Evolutionary conservation across 169 alveolate species (phyloP).

Genomic region (Cystoisospora suis): DNA sequence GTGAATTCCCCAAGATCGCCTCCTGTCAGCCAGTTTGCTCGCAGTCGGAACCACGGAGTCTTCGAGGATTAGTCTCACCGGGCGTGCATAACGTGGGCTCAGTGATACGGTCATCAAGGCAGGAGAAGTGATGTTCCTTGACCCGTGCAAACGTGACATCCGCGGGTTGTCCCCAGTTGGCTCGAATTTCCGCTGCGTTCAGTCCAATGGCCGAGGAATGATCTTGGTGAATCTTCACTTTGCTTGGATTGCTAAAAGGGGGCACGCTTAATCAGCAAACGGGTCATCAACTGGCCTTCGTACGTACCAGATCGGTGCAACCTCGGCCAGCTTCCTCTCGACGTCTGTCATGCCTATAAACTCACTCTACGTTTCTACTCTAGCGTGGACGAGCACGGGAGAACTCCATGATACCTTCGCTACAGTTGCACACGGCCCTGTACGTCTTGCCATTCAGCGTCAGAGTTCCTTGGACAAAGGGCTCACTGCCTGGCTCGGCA

Average conservation of each 20-base stretch:
- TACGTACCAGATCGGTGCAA: slow-evolving; percentile 54
- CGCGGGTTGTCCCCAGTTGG: slow-evolving; percentile 60
- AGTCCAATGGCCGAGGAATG: slow-evolving; percentile 49
- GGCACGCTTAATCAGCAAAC: neutral
- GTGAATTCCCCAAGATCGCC: slow-evolving; percentile 61
- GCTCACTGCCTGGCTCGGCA: slow-evolving; percentile 26
- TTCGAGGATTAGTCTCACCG: slow-evolving; percentile 26
- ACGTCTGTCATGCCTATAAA: slow-evolving; percentile 44
- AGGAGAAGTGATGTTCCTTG: slow-evolving; percentile 38
- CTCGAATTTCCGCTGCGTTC: slow-evolving; percentile 49
- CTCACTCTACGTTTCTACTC: neutral
- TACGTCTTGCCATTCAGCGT: slow-evolving; percentile 55
- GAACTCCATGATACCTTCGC: slow-evolving; percentile 26
- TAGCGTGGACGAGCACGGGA: neutral
- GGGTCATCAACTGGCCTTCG: neutral
- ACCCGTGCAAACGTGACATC: slow-evolving; percentile 48
- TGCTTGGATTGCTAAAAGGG: slow-evolving; percentile 53
- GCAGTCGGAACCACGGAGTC: no score
- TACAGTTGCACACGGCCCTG: slow-evolving; percentile 63
- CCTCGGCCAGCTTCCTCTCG: slow-evolving; percentile 40
- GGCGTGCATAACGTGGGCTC: slow-evolving; percentile 52
- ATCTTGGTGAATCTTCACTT: slow-evolving; percentile 54
- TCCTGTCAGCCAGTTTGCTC: neutral
- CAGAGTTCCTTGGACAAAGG: slow-evolving; percentile 50
- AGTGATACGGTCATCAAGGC: slow-evolving; percentile 56